Evolutionary conservation across 768 basidiomycete species (phyloP).

Genomic region (Trametes villosa): DNA sequence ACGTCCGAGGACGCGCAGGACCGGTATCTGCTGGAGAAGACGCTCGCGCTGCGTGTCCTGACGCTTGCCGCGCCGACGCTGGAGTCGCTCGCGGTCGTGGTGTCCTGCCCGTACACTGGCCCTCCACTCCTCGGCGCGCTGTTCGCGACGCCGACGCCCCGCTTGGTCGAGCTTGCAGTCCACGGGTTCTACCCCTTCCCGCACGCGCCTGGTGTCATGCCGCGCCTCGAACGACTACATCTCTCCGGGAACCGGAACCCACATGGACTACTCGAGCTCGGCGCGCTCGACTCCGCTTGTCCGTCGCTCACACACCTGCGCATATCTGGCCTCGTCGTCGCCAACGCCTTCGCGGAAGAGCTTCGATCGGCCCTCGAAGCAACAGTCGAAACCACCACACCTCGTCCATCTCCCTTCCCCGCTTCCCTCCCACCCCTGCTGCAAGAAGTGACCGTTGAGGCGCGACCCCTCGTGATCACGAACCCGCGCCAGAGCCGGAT

Average conservation of each 20-base stretch:
- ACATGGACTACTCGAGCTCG: conserved; percentile 47
- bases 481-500: background rate
- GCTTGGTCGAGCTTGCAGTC: conserved; percentile 45
- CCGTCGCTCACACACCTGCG: conserved; percentile 44
- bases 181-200: conserved; percentile 58
- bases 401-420: background rate
- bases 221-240: conserved; percentile 46
- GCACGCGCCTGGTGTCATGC: conserved; percentile 36
- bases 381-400: background rate
- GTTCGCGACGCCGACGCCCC: conserved; percentile 47
- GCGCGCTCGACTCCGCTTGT: conserved; percentile 43
- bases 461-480: background rate
- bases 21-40: conserved; percentile 19
- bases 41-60: conserved; percentile 40
- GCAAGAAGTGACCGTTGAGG: conserved; percentile 7
- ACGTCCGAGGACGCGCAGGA: conserved; percentile 20
- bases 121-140: conserved; percentile 46
- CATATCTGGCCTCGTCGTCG: conserved; percentile 48
- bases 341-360: conserved; percentile 47
- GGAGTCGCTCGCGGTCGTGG: conserved; percentile 45
- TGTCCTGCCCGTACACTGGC: conserved; percentile 39
- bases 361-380: conserved; percentile 34
- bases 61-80: conserved; percentile 45
- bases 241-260: conserved; percentile 57
- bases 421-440: conserved; percentile 9